A percentile compares a stretch with the other conserved stretches of the same genome.
phyloP scores from a whole-genome alignment of 257 asterid genomes.

The Lavandula angustifolia region DNA sequence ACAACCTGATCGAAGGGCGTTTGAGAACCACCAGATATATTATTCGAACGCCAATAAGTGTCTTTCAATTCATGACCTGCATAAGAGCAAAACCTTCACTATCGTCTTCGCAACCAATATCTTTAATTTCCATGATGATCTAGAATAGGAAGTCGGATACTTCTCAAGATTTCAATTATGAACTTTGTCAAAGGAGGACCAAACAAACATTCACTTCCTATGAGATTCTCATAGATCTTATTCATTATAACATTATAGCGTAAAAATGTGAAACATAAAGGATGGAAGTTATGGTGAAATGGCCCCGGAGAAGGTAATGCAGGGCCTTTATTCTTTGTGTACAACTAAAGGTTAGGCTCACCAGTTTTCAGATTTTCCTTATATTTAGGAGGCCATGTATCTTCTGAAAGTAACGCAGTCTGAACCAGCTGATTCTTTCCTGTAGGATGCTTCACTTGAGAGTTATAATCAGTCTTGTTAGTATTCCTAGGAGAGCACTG shows the following conservation, averaged over 20 bases:
- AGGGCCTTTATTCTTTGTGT: slow-evolving; percentile 20
- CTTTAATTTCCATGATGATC: slow-evolving; percentile 11
- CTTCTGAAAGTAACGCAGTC: slow-evolving; percentile 36
- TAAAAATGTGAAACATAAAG: slow-evolving; percentile 11
- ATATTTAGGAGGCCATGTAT: slow-evolving; percentile 38
- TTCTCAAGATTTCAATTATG: slow-evolving; percentile 15
- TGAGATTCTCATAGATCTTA: slow-evolving; percentile 15
- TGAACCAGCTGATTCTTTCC: slow-evolving; percentile 46
- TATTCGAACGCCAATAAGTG: slow-evolving; percentile 44
- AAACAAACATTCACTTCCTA: slow-evolving; percentile 20
- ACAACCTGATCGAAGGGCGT: slow-evolving; percentile 51
- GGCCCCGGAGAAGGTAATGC: slow-evolving; percentile 30
- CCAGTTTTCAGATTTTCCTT: slow-evolving; percentile 33
- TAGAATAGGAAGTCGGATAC: neutral
- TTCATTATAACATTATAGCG: neutral
- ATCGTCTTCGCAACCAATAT: slow-evolving; percentile 18
- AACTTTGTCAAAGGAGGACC: slow-evolving; percentile 15
- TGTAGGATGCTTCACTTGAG: slow-evolving; percentile 42
- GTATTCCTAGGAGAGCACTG: slow-evolving; percentile 41
- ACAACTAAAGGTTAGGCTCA: slow-evolving; percentile 32
- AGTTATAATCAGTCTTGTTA: slow-evolving; percentile 38
- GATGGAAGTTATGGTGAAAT: slow-evolving; percentile 18
- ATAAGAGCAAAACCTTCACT: slow-evolving; percentile 25
- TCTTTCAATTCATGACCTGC: slow-evolving; percentile 51
- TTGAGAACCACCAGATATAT: slow-evolving; percentile 35